A percentile compares a stretch with the other conserved stretches of the same genome.
Conservation (phyloP, 2,329 filamentous ascomycete genomes). For the Scedosporium minutisporum region DNA sequence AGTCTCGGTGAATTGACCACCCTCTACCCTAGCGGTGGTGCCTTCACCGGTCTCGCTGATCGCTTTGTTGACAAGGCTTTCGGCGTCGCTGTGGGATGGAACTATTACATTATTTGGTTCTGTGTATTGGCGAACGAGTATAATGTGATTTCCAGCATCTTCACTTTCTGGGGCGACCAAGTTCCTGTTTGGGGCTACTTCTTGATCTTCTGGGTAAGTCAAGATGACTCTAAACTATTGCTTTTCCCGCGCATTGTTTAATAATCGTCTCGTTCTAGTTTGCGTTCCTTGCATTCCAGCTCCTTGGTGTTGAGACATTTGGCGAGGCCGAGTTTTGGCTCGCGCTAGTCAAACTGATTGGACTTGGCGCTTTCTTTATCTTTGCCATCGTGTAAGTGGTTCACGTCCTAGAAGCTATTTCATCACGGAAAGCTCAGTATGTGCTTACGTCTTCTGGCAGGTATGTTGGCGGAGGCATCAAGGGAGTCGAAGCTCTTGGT, state of each 20-base stretch:
- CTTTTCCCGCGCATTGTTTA: neutral
- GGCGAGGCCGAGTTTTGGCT: constrained; percentile 77
- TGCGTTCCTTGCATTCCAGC: constrained; percentile 58
- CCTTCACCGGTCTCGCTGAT: constrained; percentile 61
- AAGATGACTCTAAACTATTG: neutral
- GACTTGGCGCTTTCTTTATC: constrained; percentile 62
- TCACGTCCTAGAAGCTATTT: neutral
- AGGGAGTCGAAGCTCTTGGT: constrained; percentile 49
- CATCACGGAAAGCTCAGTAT: neutral
- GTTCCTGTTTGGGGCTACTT: constrained; percentile 60
- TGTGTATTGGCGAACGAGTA: constrained; percentile 45
- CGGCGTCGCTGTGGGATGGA: constrained; percentile 60
- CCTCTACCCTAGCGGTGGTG: constrained; percentile 60
- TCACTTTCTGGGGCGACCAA: constrained; percentile 55
- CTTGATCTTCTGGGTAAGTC: constrained; percentile 57
- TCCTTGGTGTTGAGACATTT: constrained; percentile 64
- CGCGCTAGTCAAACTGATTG: constrained; percentile 60
- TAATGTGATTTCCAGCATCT: constrained; percentile 57
- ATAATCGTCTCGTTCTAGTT: constrained; percentile 17
- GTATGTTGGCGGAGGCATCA: constrained; percentile 58
- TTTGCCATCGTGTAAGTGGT: constrained; percentile 53
- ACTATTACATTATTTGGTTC: constrained; percentile 57
- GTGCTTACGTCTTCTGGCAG: constrained; percentile 13
- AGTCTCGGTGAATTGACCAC: constrained; percentile 67
- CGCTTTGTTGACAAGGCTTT: constrained; percentile 64